Percentiles rank a stretch among this genome's conserved stretches.
Conservation (phyloP, 352 stramenopile species). For the Lagenidium giganteum region DNA sequence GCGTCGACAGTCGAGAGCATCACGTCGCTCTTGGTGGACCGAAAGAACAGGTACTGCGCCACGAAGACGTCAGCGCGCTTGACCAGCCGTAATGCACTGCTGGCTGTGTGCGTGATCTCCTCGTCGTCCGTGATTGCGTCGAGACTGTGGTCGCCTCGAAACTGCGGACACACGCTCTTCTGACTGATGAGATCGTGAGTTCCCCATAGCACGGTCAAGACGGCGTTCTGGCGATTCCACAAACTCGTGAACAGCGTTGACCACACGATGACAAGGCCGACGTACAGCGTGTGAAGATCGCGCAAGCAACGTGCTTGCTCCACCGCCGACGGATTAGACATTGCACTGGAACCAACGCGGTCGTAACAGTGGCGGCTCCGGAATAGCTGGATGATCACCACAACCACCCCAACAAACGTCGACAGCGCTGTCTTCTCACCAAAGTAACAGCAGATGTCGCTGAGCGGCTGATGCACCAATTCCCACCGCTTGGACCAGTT, state of each 20-base stretch:
- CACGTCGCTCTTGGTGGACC: conserved; percentile 70
- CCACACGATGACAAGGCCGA: conserved; percentile 70
- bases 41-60: conserved; percentile 69
- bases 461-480: no score
- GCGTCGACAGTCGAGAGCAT: conserved; percentile 76
- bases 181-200: conserved; percentile 67
- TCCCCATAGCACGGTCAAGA: conserved; percentile 81
- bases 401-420: no score
- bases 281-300: no score
- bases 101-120: no score
- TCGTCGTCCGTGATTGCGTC: no score
- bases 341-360: conserved; percentile 69
- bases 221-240: conserved; percentile 84
- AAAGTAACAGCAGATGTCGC: conserved; percentile 82
- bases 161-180: conserved; percentile 65
- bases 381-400: no score
- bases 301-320: conserved; percentile 58
- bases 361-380: conserved; percentile 88
- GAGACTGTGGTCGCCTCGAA: conserved; percentile 69
- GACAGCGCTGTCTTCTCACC: conserved; percentile 93
- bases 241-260: conserved; percentile 85
- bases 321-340: conserved; percentile 29
- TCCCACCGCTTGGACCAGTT: conserved; percentile 64
- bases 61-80: no score
- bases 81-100: no score